phyloP scores from a whole-genome alignment of 1,284 basidiomycete genomes.

The Pseudozyma pruni region DNA sequence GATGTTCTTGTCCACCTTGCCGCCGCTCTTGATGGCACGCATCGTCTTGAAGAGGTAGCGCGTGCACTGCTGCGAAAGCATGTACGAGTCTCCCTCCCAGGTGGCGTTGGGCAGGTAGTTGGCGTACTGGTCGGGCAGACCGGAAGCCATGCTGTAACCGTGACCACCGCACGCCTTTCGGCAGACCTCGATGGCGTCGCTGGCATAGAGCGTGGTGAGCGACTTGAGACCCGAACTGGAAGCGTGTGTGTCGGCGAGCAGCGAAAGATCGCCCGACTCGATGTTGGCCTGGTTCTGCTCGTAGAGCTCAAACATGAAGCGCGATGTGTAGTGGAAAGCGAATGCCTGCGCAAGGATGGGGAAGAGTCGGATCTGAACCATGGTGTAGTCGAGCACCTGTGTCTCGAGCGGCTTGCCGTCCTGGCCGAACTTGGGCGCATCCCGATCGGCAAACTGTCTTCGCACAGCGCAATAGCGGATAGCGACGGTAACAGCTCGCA shows the following conservation, averaged over 20 bases:
- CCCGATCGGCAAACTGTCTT: slow-evolving; percentile 68
- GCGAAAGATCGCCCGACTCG: slow-evolving; percentile 66
- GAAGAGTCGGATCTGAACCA: slow-evolving; percentile 69
- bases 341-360: slow-evolving; percentile 69
- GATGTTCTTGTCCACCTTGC: slow-evolving; percentile 57
- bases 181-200: slow-evolving; percentile 68
- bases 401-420: slow-evolving; percentile 66
- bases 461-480: slow-evolving; percentile 69
- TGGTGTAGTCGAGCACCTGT: slow-evolving; percentile 69
- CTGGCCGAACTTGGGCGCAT: slow-evolving; percentile 66
- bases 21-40: slow-evolving; percentile 57
- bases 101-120: slow-evolving; percentile 65
- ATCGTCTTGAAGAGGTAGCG: slow-evolving; percentile 69
- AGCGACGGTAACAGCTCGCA: slow-evolving; percentile 68
- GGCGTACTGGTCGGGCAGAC: slow-evolving; percentile 59
- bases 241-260: slow-evolving; percentile 69
- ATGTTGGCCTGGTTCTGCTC: slow-evolving; percentile 65
- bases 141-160: slow-evolving; percentile 66
- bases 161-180: slow-evolving; percentile 69
- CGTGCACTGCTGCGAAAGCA: slow-evolving; percentile 68
- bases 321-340: slow-evolving; percentile 68
- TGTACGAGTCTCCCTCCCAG: slow-evolving; percentile 69
- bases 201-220: slow-evolving; percentile 67
- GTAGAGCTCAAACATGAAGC: slow-evolving; percentile 68
- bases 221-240: slow-evolving; percentile 68